These are phyloP conservation scores for Agarophyton chilense DNA, from an alignment of 23 red algal genomes.

Conservation along the genomic window DNA sequence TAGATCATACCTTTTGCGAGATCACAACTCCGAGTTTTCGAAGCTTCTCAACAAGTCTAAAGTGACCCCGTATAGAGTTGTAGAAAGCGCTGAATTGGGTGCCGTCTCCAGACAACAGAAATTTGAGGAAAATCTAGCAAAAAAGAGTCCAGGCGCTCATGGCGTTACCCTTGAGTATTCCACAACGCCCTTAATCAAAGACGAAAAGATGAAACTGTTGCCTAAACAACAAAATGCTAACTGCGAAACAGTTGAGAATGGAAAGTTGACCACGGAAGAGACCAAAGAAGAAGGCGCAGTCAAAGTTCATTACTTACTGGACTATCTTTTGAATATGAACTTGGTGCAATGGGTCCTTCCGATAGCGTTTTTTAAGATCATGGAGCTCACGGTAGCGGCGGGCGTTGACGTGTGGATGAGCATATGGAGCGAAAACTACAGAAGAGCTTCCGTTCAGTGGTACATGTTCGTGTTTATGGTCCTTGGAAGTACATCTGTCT, in stretches of 20 bases:
- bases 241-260: slow-evolving; percentile 30
- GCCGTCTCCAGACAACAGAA: background rate
- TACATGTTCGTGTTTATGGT: background rate
- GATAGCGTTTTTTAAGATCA: slow-evolving; percentile 2
- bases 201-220: slow-evolving; percentile 4
- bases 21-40: slow-evolving; percentile 50
- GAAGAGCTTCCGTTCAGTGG: background rate
- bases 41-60: slow-evolving; percentile 27
- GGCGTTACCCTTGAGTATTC: no score
- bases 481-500: background rate
- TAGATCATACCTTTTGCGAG: slow-evolving; percentile 10
- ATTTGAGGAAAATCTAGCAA: no score
- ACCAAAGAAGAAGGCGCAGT: slow-evolving; percentile 41
- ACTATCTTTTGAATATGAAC: slow-evolving; percentile 25
- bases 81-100: background rate
- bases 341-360: slow-evolving; percentile 39
- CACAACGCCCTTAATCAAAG: background rate
- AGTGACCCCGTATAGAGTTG: background rate
- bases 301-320: background rate
- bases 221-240: background rate
- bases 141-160: no score
- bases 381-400: background rate
- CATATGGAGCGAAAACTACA: slow-evolving; percentile 36
- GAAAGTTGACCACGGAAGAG: slow-evolving; percentile 16
- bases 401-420: slow-evolving; percentile 43